Evolutionary conservation across 306 rosid species (phyloP).

Genomic region (Pyrus bretschneideri): DNA sequence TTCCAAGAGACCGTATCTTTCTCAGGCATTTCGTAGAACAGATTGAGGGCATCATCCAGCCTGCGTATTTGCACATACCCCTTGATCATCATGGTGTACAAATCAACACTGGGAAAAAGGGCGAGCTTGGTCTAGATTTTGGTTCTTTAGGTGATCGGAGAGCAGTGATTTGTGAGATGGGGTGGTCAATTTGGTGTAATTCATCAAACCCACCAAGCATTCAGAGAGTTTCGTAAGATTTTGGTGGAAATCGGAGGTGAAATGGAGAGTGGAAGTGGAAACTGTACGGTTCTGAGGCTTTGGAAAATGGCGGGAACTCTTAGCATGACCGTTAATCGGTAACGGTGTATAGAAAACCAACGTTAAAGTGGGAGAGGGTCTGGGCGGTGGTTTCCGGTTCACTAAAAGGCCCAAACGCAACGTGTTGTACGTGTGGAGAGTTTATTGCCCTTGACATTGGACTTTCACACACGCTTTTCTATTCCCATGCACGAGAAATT

Average conservation of each 20-base stretch:
- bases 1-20: slow-evolving; percentile 70
- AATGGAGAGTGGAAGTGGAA: slow-evolving; percentile 5
- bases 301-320: slow-evolving; percentile 26
- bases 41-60: slow-evolving; percentile 33
- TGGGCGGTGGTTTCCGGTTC: neutral
- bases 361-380: neutral
- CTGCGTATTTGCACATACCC: neutral
- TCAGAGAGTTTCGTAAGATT: neutral
- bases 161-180: slow-evolving; percentile 21
- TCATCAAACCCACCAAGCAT: slow-evolving; percentile 15
- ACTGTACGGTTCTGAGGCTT: neutral
- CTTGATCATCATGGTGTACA: slow-evolving; percentile 13
- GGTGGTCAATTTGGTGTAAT: slow-evolving; percentile 2
- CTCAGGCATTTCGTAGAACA: slow-evolving; percentile 49
- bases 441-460: neutral
- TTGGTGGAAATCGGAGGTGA: neutral
- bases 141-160: slow-evolving; percentile 36
- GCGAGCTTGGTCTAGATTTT: slow-evolving; percentile 46
- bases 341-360: neutral
- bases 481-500: too few relatives aligned
- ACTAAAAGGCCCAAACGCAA: neutral
- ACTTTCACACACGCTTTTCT: too few relatives aligned
- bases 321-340: slow-evolving; percentile 9
- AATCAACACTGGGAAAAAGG: slow-evolving; percentile 33
- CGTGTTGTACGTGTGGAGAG: neutral